Conservation (phyloP, 176 grass and related monocot genomes). For the Triticum timopheevii region DNA sequence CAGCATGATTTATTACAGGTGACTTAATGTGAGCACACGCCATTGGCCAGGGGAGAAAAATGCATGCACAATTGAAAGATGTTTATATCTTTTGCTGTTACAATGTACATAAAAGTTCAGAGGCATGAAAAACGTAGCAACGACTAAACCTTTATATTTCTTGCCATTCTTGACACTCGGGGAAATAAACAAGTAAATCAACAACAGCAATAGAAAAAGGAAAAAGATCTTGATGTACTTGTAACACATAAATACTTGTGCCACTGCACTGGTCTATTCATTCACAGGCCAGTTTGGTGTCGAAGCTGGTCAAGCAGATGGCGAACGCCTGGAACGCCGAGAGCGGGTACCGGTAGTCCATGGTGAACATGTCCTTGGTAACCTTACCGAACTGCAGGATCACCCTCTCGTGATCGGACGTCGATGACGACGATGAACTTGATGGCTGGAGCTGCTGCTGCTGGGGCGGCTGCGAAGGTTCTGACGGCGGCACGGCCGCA, state of each 20-base stretch:
- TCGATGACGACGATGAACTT: slow-evolving; percentile 34
- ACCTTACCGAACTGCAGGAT: slow-evolving; percentile 58
- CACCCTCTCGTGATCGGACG: slow-evolving; percentile 21
- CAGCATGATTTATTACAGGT: neutral
- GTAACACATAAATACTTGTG: neutral
- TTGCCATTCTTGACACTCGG: slow-evolving; percentile 13
- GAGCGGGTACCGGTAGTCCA: slow-evolving; percentile 49
- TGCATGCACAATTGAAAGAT: neutral
- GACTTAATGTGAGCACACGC: no score
- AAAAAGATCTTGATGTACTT: neutral
- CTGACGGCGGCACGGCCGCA: neutral
- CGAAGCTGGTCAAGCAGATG: slow-evolving; percentile 53
- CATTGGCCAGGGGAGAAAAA: neutral
- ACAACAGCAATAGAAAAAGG: neutral
- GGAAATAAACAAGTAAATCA: slow-evolving; percentile 15
- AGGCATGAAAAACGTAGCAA: slow-evolving; percentile 9
- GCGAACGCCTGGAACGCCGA: slow-evolving; percentile 50
- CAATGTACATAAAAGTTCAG: slow-evolving; percentile 7
- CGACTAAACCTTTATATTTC: neutral
- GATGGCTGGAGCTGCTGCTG: slow-evolving; percentile 41
- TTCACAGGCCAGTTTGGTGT: slow-evolving; percentile 57
- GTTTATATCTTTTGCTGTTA: slow-evolving; percentile 8
- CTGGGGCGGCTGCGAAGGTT: slow-evolving; percentile 12
- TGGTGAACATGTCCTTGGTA: slow-evolving; percentile 50
- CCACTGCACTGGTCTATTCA: slow-evolving; percentile 32